Evolutionary conservation across 1,139 yeast species (phyloP), one percentile per base, ranked within the genome.

Genomic region (Saccharomycopsis crataegensis): DNA sequence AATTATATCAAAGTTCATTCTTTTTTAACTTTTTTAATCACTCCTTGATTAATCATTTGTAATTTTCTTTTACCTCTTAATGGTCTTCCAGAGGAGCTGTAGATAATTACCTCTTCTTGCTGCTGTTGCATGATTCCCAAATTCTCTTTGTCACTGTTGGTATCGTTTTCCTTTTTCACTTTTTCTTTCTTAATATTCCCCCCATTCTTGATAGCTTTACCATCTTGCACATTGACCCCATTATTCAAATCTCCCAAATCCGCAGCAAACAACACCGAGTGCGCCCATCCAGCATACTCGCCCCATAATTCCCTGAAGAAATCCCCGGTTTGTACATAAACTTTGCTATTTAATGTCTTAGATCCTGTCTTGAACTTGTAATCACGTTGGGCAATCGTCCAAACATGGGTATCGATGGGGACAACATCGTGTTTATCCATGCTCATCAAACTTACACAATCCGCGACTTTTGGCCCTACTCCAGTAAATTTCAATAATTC

Each of bases 401-500:
- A 86, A n/a, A 93, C 95, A 64, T 93, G 99, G 0, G 98, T 94
- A 66, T 93, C 99, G 1, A 93, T 89, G 0, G 99, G 99, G 1
- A 93, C 96, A 12, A 89, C 79, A 55, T 85, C 89, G 62, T 86
- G 90, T 69, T 90, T 86, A 62, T 86, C 94, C 51, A 94, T 72
- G 1, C 96, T 86, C 97, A 93, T 91, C 43, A 93, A 72, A 60
- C 96, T 85, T 60, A 85, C 87, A 66, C 99, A 93, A 63, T 94
- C 99, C 0, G 99, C 97, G 1, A 93, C 99, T 68, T 93, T 93
- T 0, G 99, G 98, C 0, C 99, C 99, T 0, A 94, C 97, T 0
- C 99, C 99, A 2, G 79, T 75, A 59, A 86, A 83, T 59, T 79
- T 76, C 58, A 86, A 70, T 47, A 94, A 70, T 57, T 78, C 82